phyloP scores from a whole-genome alignment of 75 land plant genomes.

The Pinus albicaulis region DNA sequence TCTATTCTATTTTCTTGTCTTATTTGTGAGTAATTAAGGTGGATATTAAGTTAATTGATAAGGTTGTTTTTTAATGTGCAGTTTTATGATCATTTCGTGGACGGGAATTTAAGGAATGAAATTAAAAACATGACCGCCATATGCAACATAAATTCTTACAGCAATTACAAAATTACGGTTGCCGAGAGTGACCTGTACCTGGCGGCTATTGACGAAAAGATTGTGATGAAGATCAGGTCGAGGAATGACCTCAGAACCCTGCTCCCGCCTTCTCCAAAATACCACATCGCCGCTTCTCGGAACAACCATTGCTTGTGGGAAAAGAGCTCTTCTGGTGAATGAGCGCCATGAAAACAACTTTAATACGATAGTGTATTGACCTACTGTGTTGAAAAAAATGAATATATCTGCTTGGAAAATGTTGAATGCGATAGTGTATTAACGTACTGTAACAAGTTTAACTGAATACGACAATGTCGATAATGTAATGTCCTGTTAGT shows the following conservation, averaged over 20 bases:
- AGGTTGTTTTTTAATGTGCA: conserved; percentile 10
- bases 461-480: no score
- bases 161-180: conserved; percentile 9
- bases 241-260: conserved; percentile 18
- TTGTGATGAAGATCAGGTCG: conserved; percentile 35
- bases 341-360: no score
- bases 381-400: no score
- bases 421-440: no score
- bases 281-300: neutral
- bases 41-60: neutral
- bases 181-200: conserved; percentile 40
- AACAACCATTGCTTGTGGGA: neutral
- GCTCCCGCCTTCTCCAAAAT: neutral
- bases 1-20: no score
- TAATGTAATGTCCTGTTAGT: no score
- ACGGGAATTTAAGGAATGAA: conserved; percentile 27
- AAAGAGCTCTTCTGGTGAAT: neutral
- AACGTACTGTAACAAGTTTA: no score
- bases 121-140: conserved; percentile 14
- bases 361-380: no score
- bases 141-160: conserved; percentile 32
- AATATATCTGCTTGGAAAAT: no score
- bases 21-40: no score
- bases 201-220: conserved; percentile 29
- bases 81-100: conserved; percentile 46